Evolutionary conservation across 1,284 basidiomycete genomes (phyloP).

Genomic region (Fomes fomentarius): DNA sequence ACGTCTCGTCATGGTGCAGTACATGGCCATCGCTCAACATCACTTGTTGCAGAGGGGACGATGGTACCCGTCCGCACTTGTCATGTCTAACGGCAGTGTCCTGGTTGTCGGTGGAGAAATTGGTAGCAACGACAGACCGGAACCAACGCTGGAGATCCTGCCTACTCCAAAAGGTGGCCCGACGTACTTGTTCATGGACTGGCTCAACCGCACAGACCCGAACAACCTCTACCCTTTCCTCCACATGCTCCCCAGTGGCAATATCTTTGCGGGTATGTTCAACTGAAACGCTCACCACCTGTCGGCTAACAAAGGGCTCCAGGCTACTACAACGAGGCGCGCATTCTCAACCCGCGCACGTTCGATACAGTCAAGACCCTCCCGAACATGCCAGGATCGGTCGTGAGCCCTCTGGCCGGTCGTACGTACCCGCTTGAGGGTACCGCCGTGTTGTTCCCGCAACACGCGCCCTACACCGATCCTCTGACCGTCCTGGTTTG

Average conservation of each 20-base stretch:
- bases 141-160: constrained; percentile 67
- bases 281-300: neutral
- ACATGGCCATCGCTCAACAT: neutral
- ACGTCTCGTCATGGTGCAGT: constrained; percentile 12
- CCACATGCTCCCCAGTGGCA: constrained; percentile 66
- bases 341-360: constrained; percentile 67
- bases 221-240: constrained; percentile 80
- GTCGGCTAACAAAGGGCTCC: constrained; percentile 2
- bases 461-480: constrained; percentile 70
- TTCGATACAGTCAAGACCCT: constrained; percentile 62
- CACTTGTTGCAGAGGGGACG: constrained; percentile 54
- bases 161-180: constrained; percentile 46
- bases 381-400: constrained; percentile 74
- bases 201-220: constrained; percentile 64
- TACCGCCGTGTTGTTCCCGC: constrained; percentile 69
- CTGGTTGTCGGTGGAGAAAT: constrained; percentile 75
- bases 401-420: constrained; percentile 73
- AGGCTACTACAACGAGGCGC: constrained; percentile 81
- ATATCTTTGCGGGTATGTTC: constrained; percentile 63
- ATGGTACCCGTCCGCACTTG: constrained; percentile 72
- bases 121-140: constrained; percentile 66
- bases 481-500: constrained; percentile 73
- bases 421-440: constrained; percentile 81
- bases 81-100: constrained; percentile 71
- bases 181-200: constrained; percentile 47